These are phyloP conservation scores for Irpex sp. DNA, from an alignment of 1,284 basidiomycete species.

Conservation along the genomic window DNA sequence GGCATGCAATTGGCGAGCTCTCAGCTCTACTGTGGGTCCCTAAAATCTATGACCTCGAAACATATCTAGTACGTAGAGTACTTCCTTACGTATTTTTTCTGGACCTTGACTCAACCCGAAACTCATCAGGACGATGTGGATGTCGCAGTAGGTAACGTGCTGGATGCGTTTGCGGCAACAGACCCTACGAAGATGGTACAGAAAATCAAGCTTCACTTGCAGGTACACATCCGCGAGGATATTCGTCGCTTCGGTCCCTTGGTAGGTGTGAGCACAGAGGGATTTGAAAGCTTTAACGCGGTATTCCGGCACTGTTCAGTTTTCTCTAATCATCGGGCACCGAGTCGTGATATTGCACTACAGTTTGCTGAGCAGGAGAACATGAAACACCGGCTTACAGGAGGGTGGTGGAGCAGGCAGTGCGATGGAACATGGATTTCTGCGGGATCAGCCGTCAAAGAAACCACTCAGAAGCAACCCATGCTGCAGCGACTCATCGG, in stretches of 20 bases:
- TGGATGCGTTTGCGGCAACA: constrained; percentile 16
- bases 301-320: constrained; percentile 38
- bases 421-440: too few relatives aligned
- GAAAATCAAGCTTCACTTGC: constrained; percentile 26
- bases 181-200: constrained; percentile 19
- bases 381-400: constrained; percentile 22
- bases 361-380: constrained; percentile 31
- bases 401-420: constrained; percentile 22
- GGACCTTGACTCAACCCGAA: too few relatives aligned
- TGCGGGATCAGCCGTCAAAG: too few relatives aligned
- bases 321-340: constrained; percentile 40
- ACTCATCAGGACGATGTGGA: constrained; percentile 19
- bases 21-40: constrained; percentile 32
- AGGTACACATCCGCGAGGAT: constrained; percentile 12
- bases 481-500: neutral
- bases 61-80: constrained; percentile 34
- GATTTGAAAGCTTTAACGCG: constrained; percentile 44
- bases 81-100: too few relatives aligned
- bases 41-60: constrained; percentile 30
- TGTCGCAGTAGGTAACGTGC: constrained; percentile 18
- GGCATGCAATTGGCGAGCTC: constrained; percentile 30
- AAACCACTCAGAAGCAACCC: neutral
- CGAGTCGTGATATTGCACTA: constrained; percentile 37
- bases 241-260: neutral
- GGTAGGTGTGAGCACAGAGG: constrained; percentile 29